Conservation (phyloP, 1,284 basidiomycete species). For the Ceratobasidium sp. region DNA sequence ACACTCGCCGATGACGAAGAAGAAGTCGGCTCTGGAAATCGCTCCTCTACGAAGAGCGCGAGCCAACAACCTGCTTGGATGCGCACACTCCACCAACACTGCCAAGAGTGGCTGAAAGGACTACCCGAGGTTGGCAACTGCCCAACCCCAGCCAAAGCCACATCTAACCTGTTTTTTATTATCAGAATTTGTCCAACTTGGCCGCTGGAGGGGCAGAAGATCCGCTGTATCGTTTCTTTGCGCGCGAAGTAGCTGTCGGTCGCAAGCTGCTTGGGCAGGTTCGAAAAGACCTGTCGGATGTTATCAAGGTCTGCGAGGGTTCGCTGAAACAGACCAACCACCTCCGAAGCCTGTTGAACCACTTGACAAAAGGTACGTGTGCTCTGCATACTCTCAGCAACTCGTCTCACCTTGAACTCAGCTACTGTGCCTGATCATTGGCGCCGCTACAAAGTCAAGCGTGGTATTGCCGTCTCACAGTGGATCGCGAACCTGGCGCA, state of each 20-base stretch:
- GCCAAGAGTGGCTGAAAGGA: conserved; percentile 78
- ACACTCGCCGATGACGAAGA: conserved; percentile 87
- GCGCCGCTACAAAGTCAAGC: conserved; percentile 86
- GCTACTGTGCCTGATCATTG: conserved; percentile 87
- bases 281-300: conserved; percentile 77
- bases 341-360: conserved; percentile 83
- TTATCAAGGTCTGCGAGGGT: conserved; percentile 84
- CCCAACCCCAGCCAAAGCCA: neutral
- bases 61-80: conserved; percentile 91
- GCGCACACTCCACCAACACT: conserved; percentile 78
- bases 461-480: conserved; percentile 77
- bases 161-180: neutral
- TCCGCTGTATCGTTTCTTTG: conserved; percentile 86
- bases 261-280: conserved; percentile 77
- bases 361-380: conserved; percentile 79
- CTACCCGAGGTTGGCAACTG: conserved; percentile 69
- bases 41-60: conserved; percentile 66
- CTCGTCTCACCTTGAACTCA: conserved; percentile 50
- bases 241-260: conserved; percentile 84
- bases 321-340: conserved; percentile 94
- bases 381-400: neutral
- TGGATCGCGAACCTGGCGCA: conserved; percentile 85
- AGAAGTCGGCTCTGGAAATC: conserved; percentile 63
- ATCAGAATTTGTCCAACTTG: conserved; percentile 12
- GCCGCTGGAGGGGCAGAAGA: conserved; percentile 55